Evolutionary conservation across 768 basidiomycete genomes (phyloP).

Genomic region (Suillus subalutaceus): DNA sequence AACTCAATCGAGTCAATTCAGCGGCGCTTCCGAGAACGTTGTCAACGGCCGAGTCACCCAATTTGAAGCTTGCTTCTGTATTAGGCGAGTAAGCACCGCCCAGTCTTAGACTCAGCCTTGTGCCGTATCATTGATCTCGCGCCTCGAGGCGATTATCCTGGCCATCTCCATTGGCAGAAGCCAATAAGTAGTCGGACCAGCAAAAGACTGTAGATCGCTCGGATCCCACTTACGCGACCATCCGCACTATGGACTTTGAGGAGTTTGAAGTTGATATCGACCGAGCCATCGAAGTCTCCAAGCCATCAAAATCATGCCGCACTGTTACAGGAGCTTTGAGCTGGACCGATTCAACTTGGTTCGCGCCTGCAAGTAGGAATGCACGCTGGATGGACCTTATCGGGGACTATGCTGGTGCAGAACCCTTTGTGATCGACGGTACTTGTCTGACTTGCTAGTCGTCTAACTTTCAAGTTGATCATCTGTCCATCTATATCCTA

Average conservation of each 20-base stretch:
- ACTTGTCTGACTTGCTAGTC: conserved; percentile 3
- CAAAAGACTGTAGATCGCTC: neutral
- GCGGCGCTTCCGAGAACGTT: neutral
- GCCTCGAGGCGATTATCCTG: conserved; percentile 7
- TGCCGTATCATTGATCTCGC: neutral
- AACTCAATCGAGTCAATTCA: conserved; percentile 1
- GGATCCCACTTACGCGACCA: neutral
- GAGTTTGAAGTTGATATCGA: conserved; percentile 34
- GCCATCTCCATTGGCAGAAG: neutral
- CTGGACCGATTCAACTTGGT: conserved; percentile 43
- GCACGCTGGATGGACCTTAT: conserved; percentile 70
- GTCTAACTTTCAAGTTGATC: neutral
- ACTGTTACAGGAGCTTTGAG: conserved; percentile 29
- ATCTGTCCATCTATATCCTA: conserved; percentile 29
- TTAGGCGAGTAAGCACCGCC: neutral
- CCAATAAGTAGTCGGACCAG: neutral
- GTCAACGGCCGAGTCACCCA: neutral
- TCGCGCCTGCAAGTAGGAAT: conserved; percentile 33
- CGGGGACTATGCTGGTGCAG: conserved; percentile 70
- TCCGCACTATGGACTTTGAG: conserved; percentile 40
- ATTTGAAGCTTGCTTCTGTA: neutral
- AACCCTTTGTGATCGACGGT: conserved; percentile 71
- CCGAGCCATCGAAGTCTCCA: neutral
- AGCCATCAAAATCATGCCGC: conserved; percentile 2
- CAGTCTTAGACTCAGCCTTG: neutral